Percentiles rank a stretch among this genome's conserved stretches.
These are phyloP conservation scores for Amanita pseudoporphyria DNA, from an alignment of 768 basidiomycete species.

Conservation along the genomic window DNA sequence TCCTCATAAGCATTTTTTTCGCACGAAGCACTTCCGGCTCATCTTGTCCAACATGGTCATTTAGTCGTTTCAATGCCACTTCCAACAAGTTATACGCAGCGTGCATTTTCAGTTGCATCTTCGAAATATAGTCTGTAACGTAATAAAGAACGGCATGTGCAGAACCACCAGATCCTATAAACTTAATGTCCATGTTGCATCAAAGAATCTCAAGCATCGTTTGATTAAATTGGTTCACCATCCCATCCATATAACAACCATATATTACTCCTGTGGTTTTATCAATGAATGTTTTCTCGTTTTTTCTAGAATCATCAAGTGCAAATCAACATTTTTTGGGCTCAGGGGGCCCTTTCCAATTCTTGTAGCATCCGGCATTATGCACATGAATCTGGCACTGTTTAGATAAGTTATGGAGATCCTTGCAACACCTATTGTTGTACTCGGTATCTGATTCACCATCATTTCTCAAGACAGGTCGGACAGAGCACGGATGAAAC, in stretches of 20 bases:
- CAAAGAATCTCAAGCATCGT: slow-evolving; percentile 25
- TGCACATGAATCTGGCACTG: no score
- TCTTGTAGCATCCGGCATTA: slow-evolving; percentile 27
- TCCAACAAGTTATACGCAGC: no score
- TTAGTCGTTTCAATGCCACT: no score
- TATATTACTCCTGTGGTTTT: slow-evolving; percentile 21
- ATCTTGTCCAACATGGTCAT: no score
- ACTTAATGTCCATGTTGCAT: no score
- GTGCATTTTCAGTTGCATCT: no score
- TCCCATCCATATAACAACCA: slow-evolving; percentile 26
- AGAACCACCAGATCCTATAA: slow-evolving; percentile 26
- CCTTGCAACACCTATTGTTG: slow-evolving; percentile 9
- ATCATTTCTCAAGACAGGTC: neutral
- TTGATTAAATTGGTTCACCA: slow-evolving; percentile 34
- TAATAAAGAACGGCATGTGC: slow-evolving; percentile 36
- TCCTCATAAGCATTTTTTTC: no score
- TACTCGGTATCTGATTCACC: neutral
- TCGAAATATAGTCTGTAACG: slow-evolving; percentile 43
- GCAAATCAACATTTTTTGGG: slow-evolving; percentile 21
- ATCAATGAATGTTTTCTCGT: slow-evolving; percentile 16
- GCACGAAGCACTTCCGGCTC: no score
- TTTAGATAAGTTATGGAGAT: no score
- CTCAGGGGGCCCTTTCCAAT: no score
- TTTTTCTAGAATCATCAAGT: slow-evolving; percentile 15
- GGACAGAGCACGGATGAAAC: neutral